Conservation (phyloP, 169 alveolate genomes). For the Cryptosporidium canis region DNA sequence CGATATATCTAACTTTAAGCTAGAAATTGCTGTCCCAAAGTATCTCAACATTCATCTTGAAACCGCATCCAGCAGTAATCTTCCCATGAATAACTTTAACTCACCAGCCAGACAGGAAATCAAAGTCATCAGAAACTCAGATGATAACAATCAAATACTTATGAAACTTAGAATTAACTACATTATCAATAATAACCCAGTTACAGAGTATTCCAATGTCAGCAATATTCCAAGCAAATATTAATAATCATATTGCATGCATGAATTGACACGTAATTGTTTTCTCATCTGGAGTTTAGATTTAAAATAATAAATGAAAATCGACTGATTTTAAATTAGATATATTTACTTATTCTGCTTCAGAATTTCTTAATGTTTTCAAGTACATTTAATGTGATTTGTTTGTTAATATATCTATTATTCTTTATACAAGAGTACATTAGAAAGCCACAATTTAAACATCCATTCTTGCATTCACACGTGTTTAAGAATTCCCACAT, state of each 20-base stretch:
- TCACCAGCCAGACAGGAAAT: conserved; percentile 36
- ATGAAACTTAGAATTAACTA: conserved; percentile 62
- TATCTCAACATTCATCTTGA: conserved; percentile 35
- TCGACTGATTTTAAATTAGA: neutral
- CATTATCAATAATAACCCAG: conserved; percentile 17
- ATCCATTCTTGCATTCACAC: conserved; percentile 44
- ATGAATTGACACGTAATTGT: neutral
- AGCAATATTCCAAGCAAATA: conserved; percentile 50
- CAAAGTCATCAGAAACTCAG: conserved; percentile 19
- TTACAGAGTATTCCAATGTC: conserved; percentile 62
- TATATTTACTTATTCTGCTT: neutral
- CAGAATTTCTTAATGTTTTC: conserved; percentile 6
- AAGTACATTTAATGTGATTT: conserved; percentile 7
- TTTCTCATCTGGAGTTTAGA: neutral
- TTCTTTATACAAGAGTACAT: conserved; percentile 45
- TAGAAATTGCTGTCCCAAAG: conserved; percentile 66
- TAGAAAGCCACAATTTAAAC: conserved; percentile 47
- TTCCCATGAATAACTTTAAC: conserved; percentile 13
- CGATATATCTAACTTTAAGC: conserved; percentile 27
- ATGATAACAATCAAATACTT: neutral
- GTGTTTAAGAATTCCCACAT: neutral
- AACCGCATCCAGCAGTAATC: neutral
- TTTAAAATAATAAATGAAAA: neutral
- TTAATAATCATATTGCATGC: neutral
- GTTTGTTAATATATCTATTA: conserved; percentile 38